These are phyloP conservation scores for Prunus yedoensis DNA, from an alignment of 331 rosid species.

Conservation along the genomic window DNA sequence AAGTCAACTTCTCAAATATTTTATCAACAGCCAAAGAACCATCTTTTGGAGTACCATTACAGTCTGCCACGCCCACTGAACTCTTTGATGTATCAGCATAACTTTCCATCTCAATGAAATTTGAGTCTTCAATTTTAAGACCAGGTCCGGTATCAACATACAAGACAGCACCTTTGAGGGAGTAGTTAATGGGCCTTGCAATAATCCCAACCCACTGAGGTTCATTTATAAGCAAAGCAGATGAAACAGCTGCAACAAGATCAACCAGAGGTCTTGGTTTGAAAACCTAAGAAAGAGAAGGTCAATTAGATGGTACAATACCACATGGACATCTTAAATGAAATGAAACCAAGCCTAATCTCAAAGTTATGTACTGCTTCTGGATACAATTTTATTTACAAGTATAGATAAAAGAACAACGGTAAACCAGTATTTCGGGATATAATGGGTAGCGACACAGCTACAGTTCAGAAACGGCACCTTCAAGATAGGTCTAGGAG, in stretches of 20 bases:
- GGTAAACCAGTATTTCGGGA: slow-evolving; percentile 8
- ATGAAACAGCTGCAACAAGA: slow-evolving; percentile 86
- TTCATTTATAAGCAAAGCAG: slow-evolving; percentile 91
- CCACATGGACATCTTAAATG: neutral
- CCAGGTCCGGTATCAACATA: slow-evolving; percentile 97
- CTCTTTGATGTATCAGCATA: slow-evolving; percentile 37
- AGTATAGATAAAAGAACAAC: slow-evolving; percentile 12
- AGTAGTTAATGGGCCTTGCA: slow-evolving; percentile 82
- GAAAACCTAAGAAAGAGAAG: slow-evolving; percentile 56
- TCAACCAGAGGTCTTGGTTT: slow-evolving; percentile 95
- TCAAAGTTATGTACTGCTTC: neutral
- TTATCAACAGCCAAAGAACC: slow-evolving; percentile 38
- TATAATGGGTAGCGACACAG: neutral
- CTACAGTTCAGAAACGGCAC: slow-evolving; percentile 36
- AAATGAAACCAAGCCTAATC: neutral
- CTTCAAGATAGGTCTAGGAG: slow-evolving; percentile 91
- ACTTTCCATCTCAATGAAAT: slow-evolving; percentile 81
- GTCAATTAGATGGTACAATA: slow-evolving; percentile 26
- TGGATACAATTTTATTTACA: neutral
- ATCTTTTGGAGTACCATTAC: slow-evolving; percentile 38
- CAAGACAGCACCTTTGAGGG: slow-evolving; percentile 86
- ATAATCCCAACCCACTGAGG: slow-evolving; percentile 91
- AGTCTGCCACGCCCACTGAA: slow-evolving; percentile 36
- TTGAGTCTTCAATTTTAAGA: slow-evolving; percentile 66
- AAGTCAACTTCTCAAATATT: slow-evolving; percentile 51